Evolutionary conservation across 148 eudicot genomes (phyloP), one percentile per base, ranked within the genome.

Genomic region (Silene uniflora): DNA sequence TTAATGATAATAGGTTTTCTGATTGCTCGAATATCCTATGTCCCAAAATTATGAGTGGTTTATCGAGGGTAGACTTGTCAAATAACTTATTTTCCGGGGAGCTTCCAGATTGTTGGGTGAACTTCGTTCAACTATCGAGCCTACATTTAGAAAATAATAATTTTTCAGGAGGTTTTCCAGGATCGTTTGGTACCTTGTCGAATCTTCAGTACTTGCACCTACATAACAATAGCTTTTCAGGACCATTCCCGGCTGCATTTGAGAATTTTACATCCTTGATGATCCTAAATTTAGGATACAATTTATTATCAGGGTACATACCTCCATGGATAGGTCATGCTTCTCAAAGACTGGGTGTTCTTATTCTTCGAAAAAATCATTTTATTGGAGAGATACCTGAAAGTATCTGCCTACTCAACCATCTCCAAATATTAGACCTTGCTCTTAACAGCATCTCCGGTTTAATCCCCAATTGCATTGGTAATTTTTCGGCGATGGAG

Each of bases 71-170:
- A 2, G 63, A 61, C 64, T 56, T 79, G 1, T 71, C 79, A 64
- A 75, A 71, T 66, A 80, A 79, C 78, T 19, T 61, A 7, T 49
- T 79, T 11, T 74, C 71, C 42, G 83, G 64, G 35, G 56, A 80
- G 35, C 83, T 73, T 69, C 78, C 78, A 19, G 39, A 74, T 63
- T 62, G 65, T 23, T 62, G 29, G 65, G 7, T 9, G 70, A 29
- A 67, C 18, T n/a, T 67, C 18, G 6, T 16, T 67, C 7, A 3
- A n/a, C 47, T 67, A 39, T 2, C 14, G 18, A 39, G 22, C 23
- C 47, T 66, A 7, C 69, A 66, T 22, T 65, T 65, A 29, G 69
- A 65, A 65, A 65, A 65, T 17, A 65, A 65, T 7, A 65, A 39
- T 27, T 27, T 67, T 35, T 67, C 47, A 5, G 70, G 70, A 32